Evolutionary conservation across 2,329 filamentous ascomycete species (phyloP), one percentile per base, ranked within the genome.

Genomic region (Fusarium devonianum): DNA sequence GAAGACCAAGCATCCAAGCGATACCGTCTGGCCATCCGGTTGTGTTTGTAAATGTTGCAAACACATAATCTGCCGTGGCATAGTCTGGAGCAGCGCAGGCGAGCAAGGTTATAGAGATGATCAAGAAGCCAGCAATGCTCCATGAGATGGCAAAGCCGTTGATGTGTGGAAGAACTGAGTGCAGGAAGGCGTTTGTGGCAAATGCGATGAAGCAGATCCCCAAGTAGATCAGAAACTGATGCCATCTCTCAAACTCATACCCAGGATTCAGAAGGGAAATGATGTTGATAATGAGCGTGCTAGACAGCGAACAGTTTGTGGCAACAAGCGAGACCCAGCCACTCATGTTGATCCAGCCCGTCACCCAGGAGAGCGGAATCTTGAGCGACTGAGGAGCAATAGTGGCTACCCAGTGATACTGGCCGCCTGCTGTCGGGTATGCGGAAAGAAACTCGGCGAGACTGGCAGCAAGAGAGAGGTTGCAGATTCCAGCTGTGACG

Each of bases 341-440:
- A 10, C 83, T 84, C 30, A 85, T 80, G 61, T 85, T 87, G 66
- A 86, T 87, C 85, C 86, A 90, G 5, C 67, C 69, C 0, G 67
- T 71, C 1, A 69, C 49, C 68, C 68, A 71, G 3, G 69, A 70
- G 1, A 71, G 46, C 0, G 58, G 49, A 1, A 53, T 49, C 26
- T 60, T 64, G 2, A 64, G 33, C 1, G 60, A 58, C 0, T 23
- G 32, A 0, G 61, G 61, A 0, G 61, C 55, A 32, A 64, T 58
- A 4, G 53, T 62, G n/a, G 87, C 85, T 2, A 87, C 87, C 87
- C 87, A 90, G 66, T 89, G 85, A 56, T 90, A 89, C 67, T 86
- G 79, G 4, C 81, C 84, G 53, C 80, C 81, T 4, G 80, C 80
- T 0, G 76, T 78, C 1, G 76, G 76, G 34, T 83, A 88, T 1